Base-by-base conservation (phyloP, 2,329 filamentous ascomycete genomes). In the Annulohypoxylon truncatum region DNA sequence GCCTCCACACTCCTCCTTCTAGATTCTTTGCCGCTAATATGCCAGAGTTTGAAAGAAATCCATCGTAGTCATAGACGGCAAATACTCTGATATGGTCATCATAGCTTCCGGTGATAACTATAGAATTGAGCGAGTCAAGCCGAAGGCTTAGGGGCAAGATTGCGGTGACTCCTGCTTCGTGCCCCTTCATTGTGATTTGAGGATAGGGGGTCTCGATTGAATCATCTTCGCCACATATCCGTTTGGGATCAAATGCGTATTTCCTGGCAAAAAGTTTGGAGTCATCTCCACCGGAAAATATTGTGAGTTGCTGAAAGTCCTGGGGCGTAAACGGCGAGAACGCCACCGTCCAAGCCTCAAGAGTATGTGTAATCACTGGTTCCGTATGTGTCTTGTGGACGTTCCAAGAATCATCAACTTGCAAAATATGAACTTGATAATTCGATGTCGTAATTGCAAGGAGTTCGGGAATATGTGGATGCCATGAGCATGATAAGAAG, bases 41-140 rank as follows among this genome's bases (percentile, higher is more conserved):
- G 29, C 82, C 82, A 1, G 81, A 77, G 47, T 79, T 81, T 52
- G 79, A 79, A 55, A 76, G 70, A 20, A 83, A 82, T 0, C 73
- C 69, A 40, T 80, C 72, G 2, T 79, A 77, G 9, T 82, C 79
- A 24, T 80, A 76, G 9, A 88, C 79, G 0, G 84, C 77, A 51
- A 92, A 85, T 1, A 97, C 82, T 10, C 95, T 87, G 15, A 98
- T 82, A 66, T 85, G 83, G 72, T 98, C 94, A 73, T 98, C 96
- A 75, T 98, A 99, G 75, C 93, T 96, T 3, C 96, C 96, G 0
- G 94, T 97, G 2, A 97, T 74, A 2, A 97, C 78, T 3, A 96
- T 74, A 3, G 84, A 82, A 1, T 83, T 82, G 2, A 81, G 80
- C 7, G 84, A 81, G 7, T 76, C 70, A 0, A 75, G 71, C 1